These are phyloP conservation scores for Cunninghamia lanceolata DNA, from an alignment of 75 land plant species.

Conservation along the genomic window DNA sequence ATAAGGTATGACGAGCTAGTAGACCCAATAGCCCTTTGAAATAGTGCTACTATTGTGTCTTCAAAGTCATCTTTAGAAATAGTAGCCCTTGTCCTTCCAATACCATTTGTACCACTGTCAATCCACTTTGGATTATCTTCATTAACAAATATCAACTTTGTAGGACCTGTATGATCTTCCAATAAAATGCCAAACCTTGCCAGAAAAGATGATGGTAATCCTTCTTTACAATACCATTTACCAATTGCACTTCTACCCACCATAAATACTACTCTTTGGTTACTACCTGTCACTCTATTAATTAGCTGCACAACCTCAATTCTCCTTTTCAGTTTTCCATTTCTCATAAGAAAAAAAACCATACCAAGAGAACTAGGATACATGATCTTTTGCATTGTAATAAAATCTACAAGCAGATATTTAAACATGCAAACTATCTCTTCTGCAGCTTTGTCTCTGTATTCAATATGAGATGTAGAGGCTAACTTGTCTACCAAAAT, in stretches of 20 bases:
- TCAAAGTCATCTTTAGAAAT: slow-evolving; percentile 45
- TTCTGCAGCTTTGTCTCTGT: background rate
- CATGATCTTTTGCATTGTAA: background rate
- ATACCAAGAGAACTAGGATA: background rate
- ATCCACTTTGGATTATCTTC: slow-evolving; percentile 31
- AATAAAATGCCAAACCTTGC: slow-evolving; percentile 58
- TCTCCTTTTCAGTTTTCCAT: background rate
- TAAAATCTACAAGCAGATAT: background rate
- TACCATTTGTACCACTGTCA: slow-evolving; percentile 42
- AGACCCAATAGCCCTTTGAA: slow-evolving; percentile 39
- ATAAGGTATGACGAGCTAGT: slow-evolving; percentile 45
- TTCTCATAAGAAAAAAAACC: background rate
- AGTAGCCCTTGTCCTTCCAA: slow-evolving; percentile 50
- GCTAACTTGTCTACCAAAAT: background rate
- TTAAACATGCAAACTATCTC: background rate
- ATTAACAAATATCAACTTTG: slow-evolving; percentile 27
- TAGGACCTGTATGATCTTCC: slow-evolving; percentile 64
- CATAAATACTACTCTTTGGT: too few species aligned
- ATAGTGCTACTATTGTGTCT: slow-evolving; percentile 11
- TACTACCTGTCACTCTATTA: background rate
- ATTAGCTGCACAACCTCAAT: background rate
- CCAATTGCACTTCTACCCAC: slow-evolving; percentile 35
- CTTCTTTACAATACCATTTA: slow-evolving; percentile 54
- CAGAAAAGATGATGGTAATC: slow-evolving; percentile 46
- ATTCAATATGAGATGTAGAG: background rate